A percentile compares a stretch with the other conserved stretches of the same genome.
Conservation (phyloP, 2,329 filamentous ascomycete species). For the Aspergillus pseudoglaucus region DNA sequence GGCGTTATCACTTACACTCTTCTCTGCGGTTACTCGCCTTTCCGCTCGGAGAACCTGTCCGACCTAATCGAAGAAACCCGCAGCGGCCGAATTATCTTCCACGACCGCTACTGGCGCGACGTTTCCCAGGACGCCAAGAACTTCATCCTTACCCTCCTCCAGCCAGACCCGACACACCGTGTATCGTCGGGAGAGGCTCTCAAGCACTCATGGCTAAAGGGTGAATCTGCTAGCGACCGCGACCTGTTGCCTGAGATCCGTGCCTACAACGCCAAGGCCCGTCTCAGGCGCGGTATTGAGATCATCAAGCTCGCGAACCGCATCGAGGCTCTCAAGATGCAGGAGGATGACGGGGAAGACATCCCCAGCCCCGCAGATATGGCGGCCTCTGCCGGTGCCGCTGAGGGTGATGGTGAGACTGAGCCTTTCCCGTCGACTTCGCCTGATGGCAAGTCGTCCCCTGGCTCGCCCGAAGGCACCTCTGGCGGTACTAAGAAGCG, state of each 20-base stretch:
- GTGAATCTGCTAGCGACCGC: conserved; percentile 87
- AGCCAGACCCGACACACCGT: conserved; percentile 69
- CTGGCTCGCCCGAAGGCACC: conserved; percentile 14
- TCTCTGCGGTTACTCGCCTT: conserved; percentile 95
- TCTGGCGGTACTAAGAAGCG: conserved; percentile 39
- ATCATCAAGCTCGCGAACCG: conserved; percentile 93
- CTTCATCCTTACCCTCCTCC: conserved; percentile 78
- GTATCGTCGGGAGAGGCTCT: conserved; percentile 75
- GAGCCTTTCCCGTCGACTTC: conserved; percentile 20
- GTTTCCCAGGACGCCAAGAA: conserved; percentile 93
- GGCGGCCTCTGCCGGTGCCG: conserved; percentile 47
- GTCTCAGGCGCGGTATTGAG: conserved; percentile 88
- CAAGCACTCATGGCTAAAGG: conserved; percentile 80
- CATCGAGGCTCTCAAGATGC: conserved; percentile 88
- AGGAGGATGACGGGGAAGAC: conserved; percentile 79
- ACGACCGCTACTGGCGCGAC: conserved; percentile 97
- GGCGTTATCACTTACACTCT: conserved; percentile 98
- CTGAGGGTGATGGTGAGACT: conserved; percentile 2
- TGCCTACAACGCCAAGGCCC: conserved; percentile 84
- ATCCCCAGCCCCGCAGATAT: conserved; percentile 53
- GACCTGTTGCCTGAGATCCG: conserved; percentile 96
- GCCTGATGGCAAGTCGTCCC: conserved; percentile 6
- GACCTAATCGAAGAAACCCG: conserved; percentile 95
- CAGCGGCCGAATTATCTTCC: conserved; percentile 78
- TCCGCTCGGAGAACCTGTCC: conserved; percentile 86